phyloP scores from a whole-genome alignment of 2,329 filamentous ascomycete genomes.

The Epichloe coenophiala region DNA sequence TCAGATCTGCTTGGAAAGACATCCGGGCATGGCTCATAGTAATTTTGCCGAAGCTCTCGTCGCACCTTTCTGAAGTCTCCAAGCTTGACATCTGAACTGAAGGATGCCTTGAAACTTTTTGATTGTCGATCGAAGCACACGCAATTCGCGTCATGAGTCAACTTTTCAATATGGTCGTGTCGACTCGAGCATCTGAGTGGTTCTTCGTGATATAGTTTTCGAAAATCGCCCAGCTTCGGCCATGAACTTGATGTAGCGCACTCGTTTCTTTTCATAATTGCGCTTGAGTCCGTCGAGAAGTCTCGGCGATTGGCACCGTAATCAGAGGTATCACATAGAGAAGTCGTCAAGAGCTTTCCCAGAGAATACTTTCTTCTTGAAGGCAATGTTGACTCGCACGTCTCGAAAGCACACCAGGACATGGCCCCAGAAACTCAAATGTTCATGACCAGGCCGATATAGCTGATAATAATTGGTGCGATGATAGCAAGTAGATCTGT shows the following conservation, averaged over 20 bases:
- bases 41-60: not conserved
- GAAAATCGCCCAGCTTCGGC: slow-evolving; percentile 6
- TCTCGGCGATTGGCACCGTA: not conserved
- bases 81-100: not conserved
- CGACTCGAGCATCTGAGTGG: not conserved
- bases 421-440: not conserved
- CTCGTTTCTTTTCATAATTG: not conserved
- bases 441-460: not conserved
- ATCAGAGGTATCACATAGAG: not conserved
- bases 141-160: not conserved
- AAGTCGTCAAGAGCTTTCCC: not conserved
- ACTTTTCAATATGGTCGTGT: not conserved
- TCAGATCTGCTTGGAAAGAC: not conserved
- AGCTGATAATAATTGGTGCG: not conserved
- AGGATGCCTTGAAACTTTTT: not conserved
- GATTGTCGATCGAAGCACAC: too few relatives aligned
- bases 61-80: slow-evolving; percentile 3
- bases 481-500: not conserved
- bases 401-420: not conserved
- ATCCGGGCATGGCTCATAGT: not conserved
- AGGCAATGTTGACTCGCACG: not conserved
- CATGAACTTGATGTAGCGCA: not conserved
- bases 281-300: not conserved
- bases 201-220: not conserved
- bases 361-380: not conserved